phyloP scores from a whole-genome alignment of 371 early-diverging fungal genomes.

The Rhizopus sp. region DNA sequence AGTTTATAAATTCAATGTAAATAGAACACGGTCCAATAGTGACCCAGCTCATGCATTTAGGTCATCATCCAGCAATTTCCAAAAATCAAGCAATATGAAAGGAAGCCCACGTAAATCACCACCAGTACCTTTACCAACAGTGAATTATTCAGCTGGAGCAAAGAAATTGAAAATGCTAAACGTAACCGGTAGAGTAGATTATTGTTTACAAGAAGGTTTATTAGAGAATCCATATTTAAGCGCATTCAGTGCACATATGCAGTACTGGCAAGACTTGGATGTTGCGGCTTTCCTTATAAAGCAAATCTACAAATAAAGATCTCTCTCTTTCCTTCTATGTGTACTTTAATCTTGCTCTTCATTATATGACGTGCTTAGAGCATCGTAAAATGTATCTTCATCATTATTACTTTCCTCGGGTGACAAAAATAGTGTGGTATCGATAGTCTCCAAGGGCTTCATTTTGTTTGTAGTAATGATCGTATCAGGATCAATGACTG shows the following conservation, averaged over 20 bases:
- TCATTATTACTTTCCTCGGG: not conserved
- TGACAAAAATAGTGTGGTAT: not conserved
- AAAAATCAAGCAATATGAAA: slow-evolving; percentile 12
- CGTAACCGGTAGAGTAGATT: slow-evolving; percentile 74
- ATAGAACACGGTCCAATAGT: slow-evolving; percentile 38
- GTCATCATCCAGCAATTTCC: slow-evolving; percentile 9
- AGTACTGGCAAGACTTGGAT: slow-evolving; percentile 81
- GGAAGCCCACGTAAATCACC: slow-evolving; percentile 22
- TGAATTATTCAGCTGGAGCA: slow-evolving; percentile 41
- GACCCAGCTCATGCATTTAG: slow-evolving; percentile 26
- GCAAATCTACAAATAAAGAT: slow-evolving; percentile 41
- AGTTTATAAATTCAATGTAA: slow-evolving; percentile 15
- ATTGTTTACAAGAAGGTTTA: slow-evolving; percentile 76
- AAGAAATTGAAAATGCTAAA: slow-evolving; percentile 61
- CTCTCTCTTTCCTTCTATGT: not conserved
- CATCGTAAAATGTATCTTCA: slow-evolving; percentile 1
- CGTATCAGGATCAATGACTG: slow-evolving; percentile 17
- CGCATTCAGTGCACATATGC: slow-evolving; percentile 76
- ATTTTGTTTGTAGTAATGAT: not conserved
- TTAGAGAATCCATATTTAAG: slow-evolving; percentile 80
- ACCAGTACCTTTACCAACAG: slow-evolving; percentile 25
- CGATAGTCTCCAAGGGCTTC: not conserved
- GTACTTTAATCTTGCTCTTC: no score
- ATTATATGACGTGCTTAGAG: not conserved
- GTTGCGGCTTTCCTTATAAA: slow-evolving; percentile 62